Evolutionary conservation across 345 rosid species (phyloP), one percentile per base, ranked within the genome.

Genomic region (Odontarrhena argentea): DNA sequence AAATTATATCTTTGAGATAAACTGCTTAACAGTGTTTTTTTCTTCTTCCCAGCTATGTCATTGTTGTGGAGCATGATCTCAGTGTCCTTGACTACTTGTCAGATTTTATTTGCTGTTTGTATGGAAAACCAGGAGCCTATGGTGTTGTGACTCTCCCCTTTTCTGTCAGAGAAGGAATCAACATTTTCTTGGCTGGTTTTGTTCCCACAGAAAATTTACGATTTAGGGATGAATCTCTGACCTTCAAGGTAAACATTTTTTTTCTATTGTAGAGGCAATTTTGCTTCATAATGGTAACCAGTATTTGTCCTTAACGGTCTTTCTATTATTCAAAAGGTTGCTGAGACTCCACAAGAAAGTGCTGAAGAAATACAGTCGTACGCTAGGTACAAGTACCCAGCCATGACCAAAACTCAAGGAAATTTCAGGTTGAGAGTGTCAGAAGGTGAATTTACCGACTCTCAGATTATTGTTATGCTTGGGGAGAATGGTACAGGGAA

Each of bases 401-500:
- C 96, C 48, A 95, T 95, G 97, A 75, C 78, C 52, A 95, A 89
- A 76, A 84, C 85, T 63, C 97, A 85, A 78, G 99, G 99, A 11
- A 81, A 78, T 65, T 95, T 95, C 65, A 88, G 57, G 71, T 85
- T 94, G 70, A 77, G 73, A 68, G 99, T 91, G 35, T 14, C 74
- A 5, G 99, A 91, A 86, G 99, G 99, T 66, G 99, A 95, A 83
- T 95, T 95, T 74, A 89, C 99, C 1, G 99, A 95, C 75, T 95
- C 99, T 37, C 99, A 95, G 81, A 95, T 95, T 65, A 63, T 91
- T 69, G 96, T 95, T 1, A 95, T 95, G 99, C 79, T 95, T 73
- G 97, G 99, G 43, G 99, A 95, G 86, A 95, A 95, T 75, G 97
- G 99, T 44, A 91, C 96, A 10, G 97, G 99, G 72, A 95, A 95